Percentiles rank a stretch among this genome's conserved stretches.
These are phyloP conservation scores for Solanum okadae DNA, from an alignment of 257 asterid species.

Conservation along the genomic window DNA sequence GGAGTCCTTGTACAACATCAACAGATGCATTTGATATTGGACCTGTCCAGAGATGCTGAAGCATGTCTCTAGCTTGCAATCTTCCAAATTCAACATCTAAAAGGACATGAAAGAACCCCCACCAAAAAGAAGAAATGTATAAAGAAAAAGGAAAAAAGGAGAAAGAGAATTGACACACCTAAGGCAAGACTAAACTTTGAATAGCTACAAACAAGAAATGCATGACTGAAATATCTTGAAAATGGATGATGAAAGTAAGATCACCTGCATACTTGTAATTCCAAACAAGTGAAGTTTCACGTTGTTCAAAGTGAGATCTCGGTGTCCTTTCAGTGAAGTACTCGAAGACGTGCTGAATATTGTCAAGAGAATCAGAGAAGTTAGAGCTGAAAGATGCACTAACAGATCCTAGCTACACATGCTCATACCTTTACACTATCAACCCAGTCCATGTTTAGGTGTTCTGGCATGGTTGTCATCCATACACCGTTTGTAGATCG, in stretches of 20 bases:
- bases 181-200: not conserved
- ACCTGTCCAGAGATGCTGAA: slow-evolving; percentile 99
- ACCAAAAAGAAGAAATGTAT: not conserved
- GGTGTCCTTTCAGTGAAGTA: slow-evolving; percentile 98
- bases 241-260: not conserved
- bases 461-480: slow-evolving; percentile 99
- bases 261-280: slow-evolving; percentile 93
- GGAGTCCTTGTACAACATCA: slow-evolving; percentile 93
- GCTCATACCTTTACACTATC: slow-evolving; percentile 70
- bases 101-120: not conserved
- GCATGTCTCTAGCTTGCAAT: slow-evolving; percentile 97
- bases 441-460: slow-evolving; percentile 94
- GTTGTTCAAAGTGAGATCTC: slow-evolving; percentile 74
- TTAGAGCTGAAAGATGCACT: slow-evolving; percentile 10
- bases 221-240: slow-evolving; percentile 3
- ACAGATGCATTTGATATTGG: slow-evolving; percentile 92
- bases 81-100: slow-evolving; percentile 92
- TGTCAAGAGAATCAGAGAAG: slow-evolving; percentile 5
- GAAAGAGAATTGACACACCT: not conserved
- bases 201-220: not conserved
- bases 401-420: not conserved
- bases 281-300: slow-evolving; percentile 95
- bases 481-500: slow-evolving; percentile 76
- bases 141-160: not conserved
- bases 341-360: slow-evolving; percentile 82